Base-by-base conservation (phyloP, 768 basidiomycete species). In the Collybia sp. region DNA sequence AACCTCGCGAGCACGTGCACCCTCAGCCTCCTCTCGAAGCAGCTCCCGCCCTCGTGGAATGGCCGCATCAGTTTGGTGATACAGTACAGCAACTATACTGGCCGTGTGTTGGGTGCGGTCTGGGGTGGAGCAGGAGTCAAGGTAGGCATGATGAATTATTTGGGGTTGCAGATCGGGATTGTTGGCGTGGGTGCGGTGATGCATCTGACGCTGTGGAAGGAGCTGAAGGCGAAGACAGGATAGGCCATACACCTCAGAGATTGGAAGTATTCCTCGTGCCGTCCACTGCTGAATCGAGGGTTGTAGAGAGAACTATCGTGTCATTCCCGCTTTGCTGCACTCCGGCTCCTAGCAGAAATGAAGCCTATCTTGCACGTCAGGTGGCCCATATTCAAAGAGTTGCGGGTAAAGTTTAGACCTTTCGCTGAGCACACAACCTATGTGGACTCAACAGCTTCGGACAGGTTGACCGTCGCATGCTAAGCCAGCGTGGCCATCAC, bases 1-100 rank as follows among this genome's bases (percentile, higher is more conserved):
- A 86, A 86, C 60, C 66, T 86, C 10, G 76, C 81, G n/a, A 82
- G 75, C 51, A 85, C 82, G 2, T 77, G 80, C 46, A 85, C 85
- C 30, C 65, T 85, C 49, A 81, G 80, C 47, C 58, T 84, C 45
- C 62, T 87, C 19, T 81, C 79, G 50, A 87, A 88, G 61, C 83
- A 83, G 59, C 69, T 86, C 25, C 83, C 85, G 1, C 68, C 71
- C 5, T 61, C 65, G 47, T 85, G 80, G 79, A 85, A 83, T 54
- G 68, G 70, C 19, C 66, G 70, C 19, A 70, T 70, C n/a, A 77
- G 73, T 30, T 60, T 83, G 59, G 72, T 67, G 6, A 80, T 87
- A 36, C 84, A 85, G 57, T 86, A 82, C 52, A 81, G 81, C 61
- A 86, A 82, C 54, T 86, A 79, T 54, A 61, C 67, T 1, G 83